phyloP scores from a whole-genome alignment of 2,329 filamentous ascomycete species.

The Fusarium hainanense region DNA sequence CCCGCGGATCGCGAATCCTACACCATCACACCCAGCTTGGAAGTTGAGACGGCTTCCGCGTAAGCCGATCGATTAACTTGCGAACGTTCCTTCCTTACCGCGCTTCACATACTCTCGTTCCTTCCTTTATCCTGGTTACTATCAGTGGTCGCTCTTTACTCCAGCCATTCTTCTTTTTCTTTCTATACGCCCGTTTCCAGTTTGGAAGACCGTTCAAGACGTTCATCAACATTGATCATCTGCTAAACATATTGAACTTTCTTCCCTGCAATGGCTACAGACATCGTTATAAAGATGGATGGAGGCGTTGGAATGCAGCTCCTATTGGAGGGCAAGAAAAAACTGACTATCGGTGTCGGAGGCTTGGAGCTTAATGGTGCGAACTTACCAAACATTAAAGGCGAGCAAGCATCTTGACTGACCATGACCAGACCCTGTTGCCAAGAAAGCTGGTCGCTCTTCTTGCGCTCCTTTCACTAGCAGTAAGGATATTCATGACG shows the following conservation, averaged over 20 bases:
- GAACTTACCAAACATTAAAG: conserved; percentile 30
- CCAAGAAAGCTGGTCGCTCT: conserved; percentile 35
- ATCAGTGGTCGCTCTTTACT: conserved; percentile 13
- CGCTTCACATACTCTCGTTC: neutral
- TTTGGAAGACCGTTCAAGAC: conserved; percentile 1
- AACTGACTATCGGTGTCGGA: conserved; percentile 48
- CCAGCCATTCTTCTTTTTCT: neutral
- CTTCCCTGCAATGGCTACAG: conserved; percentile 12
- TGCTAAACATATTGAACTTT: neutral
- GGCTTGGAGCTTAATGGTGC: conserved; percentile 52
- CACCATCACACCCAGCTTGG: conserved; percentile 1
- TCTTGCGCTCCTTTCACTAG: conserved; percentile 39
- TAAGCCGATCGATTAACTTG: conserved; percentile 20
- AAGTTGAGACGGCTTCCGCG: conserved; percentile 23
- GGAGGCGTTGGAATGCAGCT: conserved; percentile 45
- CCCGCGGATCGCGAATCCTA: conserved; percentile 32
- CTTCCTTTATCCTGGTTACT: neutral
- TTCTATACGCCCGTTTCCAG: neutral
- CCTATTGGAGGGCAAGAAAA: conserved; percentile 48
- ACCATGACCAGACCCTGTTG: conserved; percentile 39
- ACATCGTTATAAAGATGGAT: conserved; percentile 35
- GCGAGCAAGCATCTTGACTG: conserved; percentile 13
- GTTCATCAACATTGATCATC: neutral
- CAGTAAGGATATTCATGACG: conserved; percentile 24
- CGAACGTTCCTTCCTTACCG: conserved; percentile 7